A percentile compares a stretch with the other conserved stretches of the same genome.
These are phyloP conservation scores for Alternaria alternata DNA, from an alignment of 2,329 filamentous ascomycete genomes.

Conservation along the genomic window DNA sequence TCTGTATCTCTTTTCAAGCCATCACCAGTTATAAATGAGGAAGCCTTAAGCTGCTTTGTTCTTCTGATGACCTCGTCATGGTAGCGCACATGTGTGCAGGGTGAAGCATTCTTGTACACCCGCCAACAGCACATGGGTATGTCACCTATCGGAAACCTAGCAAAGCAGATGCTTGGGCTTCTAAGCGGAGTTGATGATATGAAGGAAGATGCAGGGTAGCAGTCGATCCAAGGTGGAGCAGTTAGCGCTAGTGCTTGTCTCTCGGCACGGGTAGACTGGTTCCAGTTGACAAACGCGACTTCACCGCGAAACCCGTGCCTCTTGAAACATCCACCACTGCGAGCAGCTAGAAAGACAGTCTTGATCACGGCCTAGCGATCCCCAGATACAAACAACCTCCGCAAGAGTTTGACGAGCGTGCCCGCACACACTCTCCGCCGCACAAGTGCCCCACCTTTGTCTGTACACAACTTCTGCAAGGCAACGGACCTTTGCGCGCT, in stretches of 20 bases:
- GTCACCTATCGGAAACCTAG: background rate
- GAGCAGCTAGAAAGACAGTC: slow-evolving; percentile 29
- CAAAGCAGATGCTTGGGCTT: background rate
- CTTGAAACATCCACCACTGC: slow-evolving; percentile 29
- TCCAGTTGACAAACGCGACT: slow-evolving; percentile 29
- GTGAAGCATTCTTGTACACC: background rate
- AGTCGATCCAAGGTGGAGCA: slow-evolving; percentile 13
- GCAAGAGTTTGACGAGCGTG: slow-evolving; percentile 17
- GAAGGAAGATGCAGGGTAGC: slow-evolving; percentile 8
- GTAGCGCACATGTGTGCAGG: background rate
- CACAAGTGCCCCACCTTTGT: slow-evolving; percentile 46
- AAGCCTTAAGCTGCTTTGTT: background rate
- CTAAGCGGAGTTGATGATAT: too few relatives aligned
- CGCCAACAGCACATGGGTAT: background rate
- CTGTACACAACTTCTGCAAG: slow-evolving; percentile 39
- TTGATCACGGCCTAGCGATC: slow-evolving; percentile 19
- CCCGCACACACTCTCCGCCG: slow-evolving; percentile 35
- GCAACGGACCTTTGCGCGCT: slow-evolving; percentile 37
- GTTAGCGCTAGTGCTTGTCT: slow-evolving; percentile 22
- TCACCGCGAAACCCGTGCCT: slow-evolving; percentile 33
- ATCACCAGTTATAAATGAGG: background rate
- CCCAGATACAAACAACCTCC: slow-evolving; percentile 14
- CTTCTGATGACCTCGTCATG: background rate
- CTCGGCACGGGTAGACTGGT: slow-evolving; percentile 24
- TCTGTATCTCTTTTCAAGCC: background rate